phyloP scores from a whole-genome alignment of 2,329 filamentous ascomycete species.

The Pyrenophora seminiperda region DNA sequence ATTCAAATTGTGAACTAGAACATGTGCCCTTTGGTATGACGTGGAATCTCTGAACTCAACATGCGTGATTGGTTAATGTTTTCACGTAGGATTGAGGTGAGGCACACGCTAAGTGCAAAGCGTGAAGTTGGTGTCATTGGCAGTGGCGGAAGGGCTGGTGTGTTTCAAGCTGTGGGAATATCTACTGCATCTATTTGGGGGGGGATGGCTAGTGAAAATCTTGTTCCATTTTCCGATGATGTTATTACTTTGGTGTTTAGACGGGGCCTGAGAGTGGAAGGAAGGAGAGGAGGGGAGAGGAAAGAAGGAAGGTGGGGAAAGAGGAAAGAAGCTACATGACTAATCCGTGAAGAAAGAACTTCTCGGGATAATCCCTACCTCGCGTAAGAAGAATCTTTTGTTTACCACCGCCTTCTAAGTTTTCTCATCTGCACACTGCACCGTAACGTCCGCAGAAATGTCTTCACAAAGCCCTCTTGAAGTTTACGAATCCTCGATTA shows the following conservation, averaged over 20 bases:
- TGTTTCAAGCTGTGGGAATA: too few species aligned
- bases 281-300: too few species aligned
- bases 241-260: too few species aligned
- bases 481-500: conserved; percentile 3
- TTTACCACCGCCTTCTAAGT: conserved; percentile 3
- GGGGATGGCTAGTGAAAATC: too few species aligned
- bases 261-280: too few species aligned
- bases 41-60: conserved; percentile 6
- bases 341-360: too few species aligned
- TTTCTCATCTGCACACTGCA: conserved; percentile 1
- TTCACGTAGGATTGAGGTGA: conserved; percentile 6
- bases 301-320: too few species aligned
- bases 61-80: not conserved
- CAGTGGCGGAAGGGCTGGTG: conserved; percentile 10
- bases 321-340: too few species aligned
- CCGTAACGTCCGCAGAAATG: conserved; percentile 1
- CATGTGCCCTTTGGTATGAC: conserved; percentile 4
- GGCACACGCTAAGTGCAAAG: conserved; percentile 9
- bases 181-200: too few species aligned
- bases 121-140: conserved; percentile 7
- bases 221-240: too few species aligned
- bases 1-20: conserved; percentile 3
- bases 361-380: too few species aligned
- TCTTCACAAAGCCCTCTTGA: conserved; percentile 1
- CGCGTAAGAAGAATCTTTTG: not conserved